phyloP scores from a whole-genome alignment of 345 rosid genomes.

The Leavenworthia alabamica region DNA sequence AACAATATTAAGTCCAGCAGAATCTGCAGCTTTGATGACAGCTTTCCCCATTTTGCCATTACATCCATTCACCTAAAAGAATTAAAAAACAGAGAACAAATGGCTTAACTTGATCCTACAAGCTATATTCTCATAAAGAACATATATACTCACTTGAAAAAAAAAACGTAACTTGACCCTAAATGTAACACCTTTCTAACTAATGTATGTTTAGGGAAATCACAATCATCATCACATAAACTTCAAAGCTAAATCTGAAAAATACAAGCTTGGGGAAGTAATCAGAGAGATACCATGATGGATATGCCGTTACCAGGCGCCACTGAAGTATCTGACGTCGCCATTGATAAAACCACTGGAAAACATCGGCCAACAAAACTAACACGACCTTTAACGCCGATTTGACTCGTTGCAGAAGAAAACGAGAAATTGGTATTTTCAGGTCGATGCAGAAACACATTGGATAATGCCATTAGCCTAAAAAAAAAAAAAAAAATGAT shows the following conservation, averaged over 20 bases:
- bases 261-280: background rate
- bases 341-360: slow-evolving; percentile 32
- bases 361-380: background rate
- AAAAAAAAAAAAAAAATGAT: background rate
- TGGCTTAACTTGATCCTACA: background rate
- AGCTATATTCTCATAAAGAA: background rate
- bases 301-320: slow-evolving; percentile 28
- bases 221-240: background rate
- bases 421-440: background rate
- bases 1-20: slow-evolving; percentile 70
- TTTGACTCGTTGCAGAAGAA: slow-evolving; percentile 6
- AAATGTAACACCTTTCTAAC: slow-evolving; percentile 3
- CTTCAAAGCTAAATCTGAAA: background rate
- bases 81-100: background rate
- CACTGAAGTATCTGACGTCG: slow-evolving; percentile 13
- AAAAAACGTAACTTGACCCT: background rate
- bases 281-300: slow-evolving; percentile 39
- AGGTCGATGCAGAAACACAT: slow-evolving; percentile 11
- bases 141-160: background rate
- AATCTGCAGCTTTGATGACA: slow-evolving; percentile 72
- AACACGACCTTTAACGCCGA: background rate
- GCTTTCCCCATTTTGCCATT: slow-evolving; percentile 85
- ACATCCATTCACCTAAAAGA: slow-evolving; percentile 67
- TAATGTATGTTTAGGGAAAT: background rate
- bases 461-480: slow-evolving; percentile 27